Evolutionary conservation across 805 yeast genomes (phyloP).

Genomic region (Wickerhamiella parazyma): DNA sequence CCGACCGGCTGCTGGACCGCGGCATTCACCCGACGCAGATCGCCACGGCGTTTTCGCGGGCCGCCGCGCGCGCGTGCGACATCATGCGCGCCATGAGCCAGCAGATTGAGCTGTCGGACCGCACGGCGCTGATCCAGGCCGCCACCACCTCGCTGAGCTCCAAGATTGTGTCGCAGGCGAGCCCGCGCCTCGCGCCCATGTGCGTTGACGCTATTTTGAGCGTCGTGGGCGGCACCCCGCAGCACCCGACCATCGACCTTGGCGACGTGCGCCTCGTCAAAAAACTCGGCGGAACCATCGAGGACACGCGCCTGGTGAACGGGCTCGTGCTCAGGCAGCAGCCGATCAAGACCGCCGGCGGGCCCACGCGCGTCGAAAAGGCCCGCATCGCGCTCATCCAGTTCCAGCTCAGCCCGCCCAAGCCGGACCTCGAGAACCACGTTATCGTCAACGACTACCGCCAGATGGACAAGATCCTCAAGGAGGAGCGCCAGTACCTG

Average conservation of each 20-base stretch:
- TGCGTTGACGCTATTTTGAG: constrained; percentile 86
- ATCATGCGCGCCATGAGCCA: constrained; percentile 74
- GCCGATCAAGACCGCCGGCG: constrained; percentile 82
- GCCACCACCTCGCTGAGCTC: constrained; percentile 90
- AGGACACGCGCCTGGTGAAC: constrained; percentile 73
- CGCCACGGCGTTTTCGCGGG: constrained; percentile 85
- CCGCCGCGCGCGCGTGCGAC: constrained; percentile 71
- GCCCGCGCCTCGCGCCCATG: constrained; percentile 74
- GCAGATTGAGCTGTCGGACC: constrained; percentile 63
- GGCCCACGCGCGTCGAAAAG: constrained; percentile 88
- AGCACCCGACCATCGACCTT: constrained; percentile 60
- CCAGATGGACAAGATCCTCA: constrained; percentile 96
- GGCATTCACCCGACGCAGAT: constrained; percentile 91
- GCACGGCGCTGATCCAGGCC: constrained; percentile 75
- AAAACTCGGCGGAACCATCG: constrained; percentile 95
- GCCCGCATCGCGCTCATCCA: constrained; percentile 83
- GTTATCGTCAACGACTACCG: constrained; percentile 95
- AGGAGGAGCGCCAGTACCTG: constrained; percentile 93
- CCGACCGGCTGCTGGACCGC: constrained; percentile 74
- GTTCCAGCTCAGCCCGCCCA: constrained; percentile 92
- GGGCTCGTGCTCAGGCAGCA: constrained; percentile 91
- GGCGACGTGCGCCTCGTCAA: constrained; percentile 79
- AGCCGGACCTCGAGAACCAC: constrained; percentile 95
- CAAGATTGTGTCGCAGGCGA: constrained; percentile 89
- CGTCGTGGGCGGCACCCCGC: constrained; percentile 47